Percentiles rank a stretch among this genome's conserved stretches.
Evolutionary conservation across 2,329 filamentous ascomycete species (phyloP).

Genomic region (Neonectria coccinea): DNA sequence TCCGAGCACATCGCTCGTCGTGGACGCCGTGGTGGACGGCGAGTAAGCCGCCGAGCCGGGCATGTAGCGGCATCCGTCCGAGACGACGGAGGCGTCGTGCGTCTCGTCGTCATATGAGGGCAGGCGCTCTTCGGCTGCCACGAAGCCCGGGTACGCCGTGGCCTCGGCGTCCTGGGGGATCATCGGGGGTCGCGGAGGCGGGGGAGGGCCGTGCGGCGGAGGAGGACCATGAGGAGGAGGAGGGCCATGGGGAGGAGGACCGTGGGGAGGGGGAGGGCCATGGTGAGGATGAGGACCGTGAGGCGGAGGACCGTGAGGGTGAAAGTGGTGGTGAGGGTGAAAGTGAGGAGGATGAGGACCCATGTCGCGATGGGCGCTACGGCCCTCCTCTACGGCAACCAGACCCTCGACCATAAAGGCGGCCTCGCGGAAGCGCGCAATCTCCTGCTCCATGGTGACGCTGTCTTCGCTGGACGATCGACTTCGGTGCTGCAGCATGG

Average conservation of each 20-base stretch:
- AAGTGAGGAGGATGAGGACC: constrained; percentile 16
- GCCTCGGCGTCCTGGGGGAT: constrained; percentile 32
- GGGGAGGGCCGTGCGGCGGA: constrained; percentile 9
- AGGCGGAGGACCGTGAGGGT: constrained; percentile 18
- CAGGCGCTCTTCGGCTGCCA: constrained; percentile 50
- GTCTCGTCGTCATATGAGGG: constrained; percentile 56
- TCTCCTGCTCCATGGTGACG: constrained; percentile 61
- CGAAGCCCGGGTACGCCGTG: constrained; percentile 40
- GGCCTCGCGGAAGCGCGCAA: constrained; percentile 60
- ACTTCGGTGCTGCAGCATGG: constrained; percentile 35
- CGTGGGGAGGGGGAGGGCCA: constrained; percentile 2
- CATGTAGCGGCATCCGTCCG: constrained; percentile 57
- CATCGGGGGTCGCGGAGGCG: constrained; percentile 46
- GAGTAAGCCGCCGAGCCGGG: constrained; percentile 48
- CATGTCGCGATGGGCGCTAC: constrained; percentile 17
- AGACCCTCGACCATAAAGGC: constrained; percentile 60
- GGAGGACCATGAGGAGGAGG: constrained; percentile 15
- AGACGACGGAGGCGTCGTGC: constrained; percentile 52
- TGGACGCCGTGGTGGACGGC: constrained; percentile 36
- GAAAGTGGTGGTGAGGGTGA: constrained; percentile 25
- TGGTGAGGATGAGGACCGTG: constrained; percentile 3
- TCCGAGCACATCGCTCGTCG: constrained; percentile 40
- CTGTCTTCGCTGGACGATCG: constrained; percentile 31
- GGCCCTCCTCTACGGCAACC: constrained; percentile 58
- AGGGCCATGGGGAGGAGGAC: constrained; percentile 9